A percentile compares a stretch with the other conserved stretches of the same genome.
Conservation (phyloP, 495 filamentous ascomycete species). For the Penicillium roqueforti region DNA sequence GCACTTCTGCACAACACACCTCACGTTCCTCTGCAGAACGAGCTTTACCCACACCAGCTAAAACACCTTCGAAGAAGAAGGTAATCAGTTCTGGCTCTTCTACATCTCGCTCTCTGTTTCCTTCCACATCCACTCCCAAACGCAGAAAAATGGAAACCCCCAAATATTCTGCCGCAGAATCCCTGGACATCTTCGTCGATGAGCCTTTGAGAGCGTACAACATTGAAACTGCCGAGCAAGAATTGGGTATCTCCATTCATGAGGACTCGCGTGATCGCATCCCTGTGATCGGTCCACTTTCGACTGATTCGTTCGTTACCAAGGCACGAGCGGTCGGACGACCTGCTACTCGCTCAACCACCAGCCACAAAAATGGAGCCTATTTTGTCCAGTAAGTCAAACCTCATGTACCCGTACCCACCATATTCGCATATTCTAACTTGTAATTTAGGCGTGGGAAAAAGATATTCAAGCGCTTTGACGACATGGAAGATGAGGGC, state of each 20-base stretch:
- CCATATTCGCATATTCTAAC: conserved; percentile 22
- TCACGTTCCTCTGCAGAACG: conserved; percentile 29
- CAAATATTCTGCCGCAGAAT: conserved; percentile 50
- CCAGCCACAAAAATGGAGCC: conserved; percentile 67
- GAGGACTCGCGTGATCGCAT: conserved; percentile 86
- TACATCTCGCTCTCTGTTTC: conserved; percentile 75
- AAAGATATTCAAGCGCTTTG: conserved; percentile 66
- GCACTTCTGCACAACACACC: conserved; percentile 13
- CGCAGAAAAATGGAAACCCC: conserved; percentile 27
- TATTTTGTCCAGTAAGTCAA: conserved; percentile 79
- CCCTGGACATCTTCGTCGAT: conserved; percentile 12
- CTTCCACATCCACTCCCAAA: conserved; percentile 45
- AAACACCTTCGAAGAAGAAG: conserved; percentile 70
- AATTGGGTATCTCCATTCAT: conserved; percentile 64
- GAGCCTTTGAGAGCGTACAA: conserved; percentile 50
- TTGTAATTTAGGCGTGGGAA: conserved; percentile 70
- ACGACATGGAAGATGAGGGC: conserved; percentile 41
- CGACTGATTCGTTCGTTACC: conserved; percentile 66
- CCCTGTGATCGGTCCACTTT: conserved; percentile 60
- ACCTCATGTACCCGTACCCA: background rate
- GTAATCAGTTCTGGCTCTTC: conserved; percentile 54
- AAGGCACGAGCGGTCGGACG: conserved; percentile 14
- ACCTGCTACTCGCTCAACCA: conserved; percentile 8
- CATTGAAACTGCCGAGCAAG: conserved; percentile 20
- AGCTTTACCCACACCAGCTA: conserved; percentile 82